Evolutionary conservation across 768 basidiomycete species (phyloP), one percentile per base, ranked within the genome.

Genomic region (Myochromella boudieri): DNA sequence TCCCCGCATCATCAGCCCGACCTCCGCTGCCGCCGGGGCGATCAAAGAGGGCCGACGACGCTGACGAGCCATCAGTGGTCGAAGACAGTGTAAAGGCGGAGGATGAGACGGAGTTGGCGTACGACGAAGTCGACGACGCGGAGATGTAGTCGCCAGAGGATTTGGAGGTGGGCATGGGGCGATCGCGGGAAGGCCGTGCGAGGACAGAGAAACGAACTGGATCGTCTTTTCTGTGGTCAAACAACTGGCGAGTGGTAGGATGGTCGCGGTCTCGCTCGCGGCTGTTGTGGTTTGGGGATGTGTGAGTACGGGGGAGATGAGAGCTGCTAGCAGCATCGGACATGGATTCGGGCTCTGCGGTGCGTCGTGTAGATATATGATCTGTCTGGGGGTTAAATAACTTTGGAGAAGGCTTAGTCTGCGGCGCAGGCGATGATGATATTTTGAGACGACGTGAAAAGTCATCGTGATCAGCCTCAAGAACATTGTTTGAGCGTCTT

Each of bases 161-260:
- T 54, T 83, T 83, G 20, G 80, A 74, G n/a, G 76, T 71, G 6
- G 81, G 78, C 0, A 71, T 55, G 0, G 77, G 72, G 5, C 77
- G 76, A 31, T 61, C 60, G 41, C 57, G 60, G 39, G 46, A 50
- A 37, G 84, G 76, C 32, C 83, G 78, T 3, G 80, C 69, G 27
- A 82, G 75, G 26, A 84, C 78, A 29, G 81, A 71, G 66, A 98
- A 98, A 9, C 87, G 80, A 25, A 93, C 80, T 0, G 97, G 92
- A 63, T 98, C 91, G 63, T 98, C 90, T 58, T 91, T 84, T 29
- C 89, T 77, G 49, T 89, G 91, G 60, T 98, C 93, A 48, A 93
- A 95, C 0, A 97, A 79, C 51, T 87, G 87, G 32, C 83, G 69
- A 6, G 65, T 51, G 7, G 75, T 63, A 3, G 73, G 54, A 21